A percentile compares a stretch with the other conserved stretches of the same genome.
Evolutionary conservation across 2,329 filamentous ascomycete genomes (phyloP).

Genomic region (Plectosphaerella plurivora): DNA sequence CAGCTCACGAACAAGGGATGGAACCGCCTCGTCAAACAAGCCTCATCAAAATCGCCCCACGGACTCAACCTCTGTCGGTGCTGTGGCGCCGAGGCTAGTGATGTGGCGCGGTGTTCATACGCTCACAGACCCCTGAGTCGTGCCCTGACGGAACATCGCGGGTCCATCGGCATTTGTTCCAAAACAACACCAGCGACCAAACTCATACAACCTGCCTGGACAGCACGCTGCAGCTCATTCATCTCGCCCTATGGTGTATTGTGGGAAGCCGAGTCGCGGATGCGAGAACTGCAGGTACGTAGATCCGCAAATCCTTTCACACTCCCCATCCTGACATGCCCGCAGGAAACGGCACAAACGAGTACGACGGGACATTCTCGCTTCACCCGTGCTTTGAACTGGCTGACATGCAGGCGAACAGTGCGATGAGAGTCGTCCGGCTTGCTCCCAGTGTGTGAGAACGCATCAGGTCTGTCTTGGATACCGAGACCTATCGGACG

Average conservation of each 20-base stretch:
- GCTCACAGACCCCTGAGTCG: no score
- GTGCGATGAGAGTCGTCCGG: constrained; percentile 9
- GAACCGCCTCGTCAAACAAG: no score
- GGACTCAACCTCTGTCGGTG: no score
- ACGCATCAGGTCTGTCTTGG: constrained; percentile 4
- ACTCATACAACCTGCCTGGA: no score
- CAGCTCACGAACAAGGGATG: no score
- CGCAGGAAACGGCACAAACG: constrained; percentile 8
- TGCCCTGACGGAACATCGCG: no score
- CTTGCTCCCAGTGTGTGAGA: constrained; percentile 8
- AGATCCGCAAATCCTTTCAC: neutral
- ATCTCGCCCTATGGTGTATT: constrained; percentile 7
- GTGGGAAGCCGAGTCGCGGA: constrained; percentile 9
- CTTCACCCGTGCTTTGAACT: neutral
- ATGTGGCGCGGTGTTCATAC: no score
- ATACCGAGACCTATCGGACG: constrained; percentile 6
- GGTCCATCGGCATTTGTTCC: no score
- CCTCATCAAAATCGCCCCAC: no score
- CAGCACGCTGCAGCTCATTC: no score
- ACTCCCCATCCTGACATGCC: neutral
- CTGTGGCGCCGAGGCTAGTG: no score
- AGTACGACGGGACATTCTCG: neutral
- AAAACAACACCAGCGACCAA: no score
- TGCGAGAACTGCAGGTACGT: constrained; percentile 10
- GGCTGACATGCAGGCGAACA: neutral